Evolutionary conservation across 2,329 filamentous ascomycete species (phyloP).

Genomic region (Cordyceps sp.): DNA sequence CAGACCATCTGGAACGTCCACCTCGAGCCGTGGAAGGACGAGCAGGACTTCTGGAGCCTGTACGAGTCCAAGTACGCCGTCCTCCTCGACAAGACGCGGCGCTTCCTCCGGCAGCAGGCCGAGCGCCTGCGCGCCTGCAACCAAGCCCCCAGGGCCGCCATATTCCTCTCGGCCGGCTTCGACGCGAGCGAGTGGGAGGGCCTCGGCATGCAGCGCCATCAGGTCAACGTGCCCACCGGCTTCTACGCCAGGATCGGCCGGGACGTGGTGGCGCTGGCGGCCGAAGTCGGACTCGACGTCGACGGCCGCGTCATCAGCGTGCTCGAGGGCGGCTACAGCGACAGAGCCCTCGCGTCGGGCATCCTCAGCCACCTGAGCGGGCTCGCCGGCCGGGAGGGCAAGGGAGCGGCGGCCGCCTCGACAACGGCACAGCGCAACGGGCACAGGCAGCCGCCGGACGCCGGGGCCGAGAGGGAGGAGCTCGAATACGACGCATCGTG

Average conservation of each 20-base stretch:
- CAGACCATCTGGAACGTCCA: constrained; percentile 97
- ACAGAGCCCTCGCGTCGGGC: constrained; percentile 75
- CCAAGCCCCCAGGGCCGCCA: constrained; percentile 59
- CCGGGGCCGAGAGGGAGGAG: constrained; percentile 4
- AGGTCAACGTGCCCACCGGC: constrained; percentile 87
- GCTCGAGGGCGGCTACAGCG: constrained; percentile 89
- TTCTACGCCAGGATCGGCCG: constrained; percentile 87
- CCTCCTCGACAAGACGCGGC: constrained; percentile 65
- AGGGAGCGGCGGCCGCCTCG: constrained; percentile 35
- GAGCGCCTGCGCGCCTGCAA: constrained; percentile 42
- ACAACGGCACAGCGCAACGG: no score
- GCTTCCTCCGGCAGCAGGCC: constrained; percentile 60
- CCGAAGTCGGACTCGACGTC: constrained; percentile 60
- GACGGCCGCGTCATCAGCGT: constrained; percentile 85
- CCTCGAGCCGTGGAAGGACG: constrained; percentile 68
- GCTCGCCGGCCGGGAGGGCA: constrained; percentile 37
- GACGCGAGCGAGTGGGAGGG: constrained; percentile 95
- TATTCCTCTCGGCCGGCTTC: constrained; percentile 92
- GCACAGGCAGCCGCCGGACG: no score
- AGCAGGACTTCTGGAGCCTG: constrained; percentile 73
- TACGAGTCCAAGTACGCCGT: constrained; percentile 67
- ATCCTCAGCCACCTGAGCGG: constrained; percentile 83
- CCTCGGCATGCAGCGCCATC: constrained; percentile 84
- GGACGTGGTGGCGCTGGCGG: constrained; percentile 68
- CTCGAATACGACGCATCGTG: constrained; percentile 46